These are phyloP conservation scores for Dendrocalamus latiflorus DNA, from an alignment of 202 grass and related monocot genomes.

Conservation along the genomic window DNA sequence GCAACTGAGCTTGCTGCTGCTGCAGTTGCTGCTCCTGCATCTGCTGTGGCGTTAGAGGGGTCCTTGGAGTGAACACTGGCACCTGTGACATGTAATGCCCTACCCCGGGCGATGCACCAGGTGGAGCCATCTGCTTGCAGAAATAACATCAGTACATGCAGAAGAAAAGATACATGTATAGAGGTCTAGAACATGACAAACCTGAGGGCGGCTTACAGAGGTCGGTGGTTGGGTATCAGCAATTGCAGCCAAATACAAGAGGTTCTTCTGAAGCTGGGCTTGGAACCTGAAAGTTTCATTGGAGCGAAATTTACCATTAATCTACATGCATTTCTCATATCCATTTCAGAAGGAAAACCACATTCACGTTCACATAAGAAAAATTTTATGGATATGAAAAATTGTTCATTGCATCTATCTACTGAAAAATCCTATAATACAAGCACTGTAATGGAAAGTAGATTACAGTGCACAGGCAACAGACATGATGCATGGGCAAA, in stretches of 20 bases:
- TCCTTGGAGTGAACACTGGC: too few relatives aligned
- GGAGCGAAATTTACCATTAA: background rate
- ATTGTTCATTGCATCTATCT: background rate
- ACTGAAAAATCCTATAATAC: background rate
- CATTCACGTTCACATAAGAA: slow-evolving; percentile 6
- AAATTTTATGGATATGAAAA: background rate
- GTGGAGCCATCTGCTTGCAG: slow-evolving; percentile 53
- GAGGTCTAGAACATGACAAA: slow-evolving; percentile 27
- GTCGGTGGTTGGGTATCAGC: slow-evolving; percentile 87
- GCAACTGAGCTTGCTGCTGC: slow-evolving; percentile 57
- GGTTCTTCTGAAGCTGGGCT: slow-evolving; percentile 96
- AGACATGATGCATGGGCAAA: background rate
- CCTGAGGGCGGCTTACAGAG: slow-evolving; percentile 65
- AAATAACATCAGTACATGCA: slow-evolving; percentile 18
- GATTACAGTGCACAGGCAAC: background rate
- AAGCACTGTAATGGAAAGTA: background rate
- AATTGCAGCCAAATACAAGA: slow-evolving; percentile 84
- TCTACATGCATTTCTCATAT: background rate
- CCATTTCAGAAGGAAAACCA: background rate
- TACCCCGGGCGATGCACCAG: too few relatives aligned
- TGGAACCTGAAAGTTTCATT: slow-evolving; percentile 63
- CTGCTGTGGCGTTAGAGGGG: too few relatives aligned
- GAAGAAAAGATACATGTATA: background rate
- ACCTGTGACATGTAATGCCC: too few relatives aligned
- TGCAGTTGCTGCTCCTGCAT: too few relatives aligned